A percentile compares a stretch with the other conserved stretches of the same genome.
Conservation (phyloP, 1,139 yeast species). For the Entelexis sorbosivorans region DNA sequence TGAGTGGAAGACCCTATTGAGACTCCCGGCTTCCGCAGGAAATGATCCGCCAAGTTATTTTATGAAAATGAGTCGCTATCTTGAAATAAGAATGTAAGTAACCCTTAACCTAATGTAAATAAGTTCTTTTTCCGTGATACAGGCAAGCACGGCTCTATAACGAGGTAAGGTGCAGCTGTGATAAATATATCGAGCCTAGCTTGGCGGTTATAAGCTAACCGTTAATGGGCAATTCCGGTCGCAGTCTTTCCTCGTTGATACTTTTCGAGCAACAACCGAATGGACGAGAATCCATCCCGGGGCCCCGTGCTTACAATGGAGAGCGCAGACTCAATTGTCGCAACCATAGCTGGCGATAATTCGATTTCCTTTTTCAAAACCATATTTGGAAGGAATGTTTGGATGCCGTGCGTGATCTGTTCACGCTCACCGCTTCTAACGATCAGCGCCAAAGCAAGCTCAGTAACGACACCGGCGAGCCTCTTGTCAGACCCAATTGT, state of each 20-base stretch:
- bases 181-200: no score
- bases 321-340: conserved; percentile 22
- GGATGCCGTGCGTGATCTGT: conserved; percentile 25
- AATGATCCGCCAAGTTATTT: not conserved
- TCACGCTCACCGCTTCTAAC: conserved; percentile 26
- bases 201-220: no score
- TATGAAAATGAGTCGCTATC: not conserved
- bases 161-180: no score
- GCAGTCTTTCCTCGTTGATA: not conserved
- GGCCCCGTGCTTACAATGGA: conserved; percentile 13
- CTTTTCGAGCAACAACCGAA: conserved; percentile 20
- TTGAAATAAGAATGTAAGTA: not conserved
- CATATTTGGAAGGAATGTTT: conserved; percentile 24
- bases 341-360: conserved; percentile 21
- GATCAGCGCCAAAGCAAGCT: conserved; percentile 27
- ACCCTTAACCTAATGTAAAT: not conserved
- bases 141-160: no score
- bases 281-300: conserved; percentile 21
- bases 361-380: conserved; percentile 5
- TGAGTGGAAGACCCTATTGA: not conserved
- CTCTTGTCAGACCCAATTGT: not conserved
- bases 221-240: no score
- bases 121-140: no score
- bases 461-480: conserved; percentile 21
- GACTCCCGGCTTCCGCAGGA: not conserved